Evolutionary conservation across 2,329 filamentous ascomycete species (phyloP).

Genomic region (Trichoderma harzianum): DNA sequence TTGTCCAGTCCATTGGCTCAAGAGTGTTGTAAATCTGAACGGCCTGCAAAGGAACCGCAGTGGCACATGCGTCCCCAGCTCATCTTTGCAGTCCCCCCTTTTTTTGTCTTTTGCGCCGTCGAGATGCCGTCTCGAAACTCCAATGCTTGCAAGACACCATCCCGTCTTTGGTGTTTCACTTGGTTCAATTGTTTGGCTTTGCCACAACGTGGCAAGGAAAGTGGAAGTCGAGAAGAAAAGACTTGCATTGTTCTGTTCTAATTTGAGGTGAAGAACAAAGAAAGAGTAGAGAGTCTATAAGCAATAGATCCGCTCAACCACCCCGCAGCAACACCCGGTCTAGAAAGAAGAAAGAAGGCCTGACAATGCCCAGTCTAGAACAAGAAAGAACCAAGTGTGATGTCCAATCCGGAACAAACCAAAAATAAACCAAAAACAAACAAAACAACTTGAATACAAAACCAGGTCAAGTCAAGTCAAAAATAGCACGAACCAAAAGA

Average conservation of each 20-base stretch:
- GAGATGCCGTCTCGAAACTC: neutral
- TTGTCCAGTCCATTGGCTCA: neutral
- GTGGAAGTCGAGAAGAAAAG: neutral
- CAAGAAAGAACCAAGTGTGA: neutral
- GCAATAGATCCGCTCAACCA: neutral
- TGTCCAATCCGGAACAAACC: neutral
- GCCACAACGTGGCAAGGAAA: neutral
- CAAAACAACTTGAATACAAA: neutral
- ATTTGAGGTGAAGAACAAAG: neutral
- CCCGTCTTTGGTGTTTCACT: neutral
- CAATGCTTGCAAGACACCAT: neutral
- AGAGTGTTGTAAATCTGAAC: neutral
- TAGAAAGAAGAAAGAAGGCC: neutral
- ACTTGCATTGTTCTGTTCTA: neutral
- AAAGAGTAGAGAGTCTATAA: neutral
- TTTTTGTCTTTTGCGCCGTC: neutral
- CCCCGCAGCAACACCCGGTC: neutral
- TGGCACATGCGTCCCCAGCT: neutral
- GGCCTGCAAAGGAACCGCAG: neutral
- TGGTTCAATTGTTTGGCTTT: neutral
- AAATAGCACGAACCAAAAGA: neutral
- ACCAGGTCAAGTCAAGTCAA: neutral
- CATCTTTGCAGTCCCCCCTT: neutral
- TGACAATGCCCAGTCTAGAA: neutral
- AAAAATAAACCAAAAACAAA: neutral